Evolutionary conservation across 2,329 filamentous ascomycete genomes (phyloP), one percentile per base, ranked within the genome.

Genomic region (Periconia sp.): DNA sequence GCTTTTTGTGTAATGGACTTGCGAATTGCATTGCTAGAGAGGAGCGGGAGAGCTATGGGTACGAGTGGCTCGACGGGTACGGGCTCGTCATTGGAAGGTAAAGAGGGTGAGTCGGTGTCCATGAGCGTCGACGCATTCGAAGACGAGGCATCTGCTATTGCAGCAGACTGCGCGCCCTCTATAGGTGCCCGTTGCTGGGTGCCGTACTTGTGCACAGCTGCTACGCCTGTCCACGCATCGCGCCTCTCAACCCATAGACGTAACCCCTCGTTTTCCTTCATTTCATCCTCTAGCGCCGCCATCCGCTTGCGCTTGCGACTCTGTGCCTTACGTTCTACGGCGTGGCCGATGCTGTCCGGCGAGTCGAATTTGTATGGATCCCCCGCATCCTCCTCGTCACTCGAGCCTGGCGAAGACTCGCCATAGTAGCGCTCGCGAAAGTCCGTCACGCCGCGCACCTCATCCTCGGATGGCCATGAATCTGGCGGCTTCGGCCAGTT

Each of bases 171-270:
- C 24, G 4, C 5, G 10, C 17, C 12, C 17, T 16, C 13, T n/a
- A n/a, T 16, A 12, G 17, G 15, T n/a, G 11, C 31, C 17, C 10
- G 8, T 4, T 11, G 32, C 18, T 13, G 44, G 12, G 48, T 44
- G n/a, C 58, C 52, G 31, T 65, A 61, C 38, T 63, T 68, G 9
- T 75, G 79, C 50, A 80, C 81, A 25, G 59, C 57, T 15, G 59
- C 54, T 22, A 90, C 92, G 22, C 88, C 86, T 1, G 91, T 92
- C 92, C 92, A 97, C 5, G 84, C 85, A 71, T 96, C 84, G 35
- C 92, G 81, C 45, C 89, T 78, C 21, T 85, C 82, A 46, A 85
- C 81, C 71, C 89, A 97, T 65, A 87, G 87, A n/a, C 84, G 81
- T 43, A 96, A 68, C 0, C 92, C 92, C 25, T 86, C 77, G 59